Evolutionary conservation across 2,329 filamentous ascomycete genomes (phyloP), one percentile per base, ranked within the genome.

Genomic region (Byssothecium circinans): DNA sequence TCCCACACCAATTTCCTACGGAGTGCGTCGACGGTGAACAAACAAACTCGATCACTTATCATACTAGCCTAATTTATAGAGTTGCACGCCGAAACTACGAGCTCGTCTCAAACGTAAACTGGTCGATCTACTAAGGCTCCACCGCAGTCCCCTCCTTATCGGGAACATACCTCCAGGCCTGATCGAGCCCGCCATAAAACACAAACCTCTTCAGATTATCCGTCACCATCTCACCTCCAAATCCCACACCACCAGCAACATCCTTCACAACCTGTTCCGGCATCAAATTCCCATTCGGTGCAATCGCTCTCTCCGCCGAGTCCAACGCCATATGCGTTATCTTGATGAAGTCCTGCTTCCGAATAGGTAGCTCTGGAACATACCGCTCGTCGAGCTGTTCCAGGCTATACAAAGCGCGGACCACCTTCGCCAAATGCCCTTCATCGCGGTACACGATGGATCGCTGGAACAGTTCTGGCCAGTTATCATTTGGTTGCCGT

Each of bases 261-360:
- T 8, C n/a, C 15, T 22, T 11, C 25, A 29, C 14, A 19, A 34
- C 27, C 18, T 43, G 8, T 12, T 43, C 25, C 38, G 41, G 15
- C 14, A 33, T 43, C 8, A 6, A 14, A 22, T 18, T 8, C 29
- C 11, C 6, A 11, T 27, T 27, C 11, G 25, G 25, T 11, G 11
- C 11, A 11, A 27, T 11, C 25, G 41, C 29, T 7, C 44, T 11
- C 59, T 84, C 80, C 8, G 81, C 78, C 8, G 78, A 76, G 61
- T 87, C 83, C 39, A 84, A 69, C 8, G 82, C 75, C 67, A 88
- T 72, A 55, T 82, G 78, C 25, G 77, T 74, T 34, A 85, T 64
- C 59, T 76, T 80, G 37, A 78, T 58, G 84, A 84, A 89, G 50
- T 78, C 71, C 1, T 77, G 74, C 0, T 74, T 74, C 48, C 74